Evolutionary conservation across 2,329 filamentous ascomycete species (phyloP), one percentile per base, ranked within the genome.

Genomic region (Trichoderma sp.): DNA sequence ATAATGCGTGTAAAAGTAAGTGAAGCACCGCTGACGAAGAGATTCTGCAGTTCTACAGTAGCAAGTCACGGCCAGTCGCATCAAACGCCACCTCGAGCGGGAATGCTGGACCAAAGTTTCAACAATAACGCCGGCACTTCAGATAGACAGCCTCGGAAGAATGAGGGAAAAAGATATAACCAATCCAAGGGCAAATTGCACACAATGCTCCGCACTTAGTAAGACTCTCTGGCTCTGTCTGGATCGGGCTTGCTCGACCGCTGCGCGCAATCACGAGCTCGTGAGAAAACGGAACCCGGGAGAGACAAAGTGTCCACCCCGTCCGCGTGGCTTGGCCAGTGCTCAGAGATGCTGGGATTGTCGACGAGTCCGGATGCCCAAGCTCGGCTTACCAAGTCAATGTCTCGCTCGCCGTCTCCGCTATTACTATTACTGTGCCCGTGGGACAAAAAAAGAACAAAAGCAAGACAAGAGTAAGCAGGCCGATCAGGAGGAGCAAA

Each of bases 291-390:
- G 55, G 64, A 47, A 49, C 37, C 29, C 56, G 56, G 55, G 53
- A 33, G n/a, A 59, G 40, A 47, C 37, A 43, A 43, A 65, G 52
- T 56, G 62, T 33, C 63, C 47, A 57, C 56, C 61, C 40, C n/a
- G 55, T 67, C 64, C 55, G 64, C 64, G 64, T 59, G 64, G 55
- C 64, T 37, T 67, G 61, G 63, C 56, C 56, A 59, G 56, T 43
- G 57, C 57, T 37, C 35, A 24, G 35, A 14, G 35, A 59, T 59
- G 35, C 57, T 43, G 27, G 57, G 53, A 33, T 31, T 56, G 27
- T 64, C 35, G 64, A 67, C 64, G 55, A 49, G 55, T 67, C 64
- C 64, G 64, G 57, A 59, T 43, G 57, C 29, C 57, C 35, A 35
- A 43, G 57, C 57, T 57, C 19, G 33, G 62, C 62, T 58, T 66